These are phyloP conservation scores for Umbelopsis ramanniana DNA, from an alignment of 192 early-diverging fungal species.

Conservation along the genomic window DNA sequence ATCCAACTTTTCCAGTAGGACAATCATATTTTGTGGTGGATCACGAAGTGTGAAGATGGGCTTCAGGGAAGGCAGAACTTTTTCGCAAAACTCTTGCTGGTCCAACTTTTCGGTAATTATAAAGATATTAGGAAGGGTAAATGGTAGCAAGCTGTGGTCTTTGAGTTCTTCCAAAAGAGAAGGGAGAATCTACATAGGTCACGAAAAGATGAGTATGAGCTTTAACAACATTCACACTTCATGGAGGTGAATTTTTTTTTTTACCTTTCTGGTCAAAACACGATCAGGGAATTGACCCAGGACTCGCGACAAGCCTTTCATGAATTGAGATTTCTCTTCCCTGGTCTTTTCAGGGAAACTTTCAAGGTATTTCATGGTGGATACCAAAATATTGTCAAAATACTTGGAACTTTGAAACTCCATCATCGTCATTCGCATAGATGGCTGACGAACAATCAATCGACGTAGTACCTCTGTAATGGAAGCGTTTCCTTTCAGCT, in stretches of 20 bases:
- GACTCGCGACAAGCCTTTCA: constrained; percentile 74
- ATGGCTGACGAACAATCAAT: constrained; percentile 59
- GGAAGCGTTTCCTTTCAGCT: constrained; percentile 2
- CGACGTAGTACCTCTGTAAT: constrained; percentile 49
- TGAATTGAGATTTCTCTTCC: constrained; percentile 79
- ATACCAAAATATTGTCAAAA: constrained; percentile 82
- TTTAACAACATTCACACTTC: no score
- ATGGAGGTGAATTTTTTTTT: neutral
- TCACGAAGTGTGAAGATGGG: constrained; percentile 63
- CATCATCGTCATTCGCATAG: constrained; percentile 57
- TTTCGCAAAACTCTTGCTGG: constrained; percentile 62
- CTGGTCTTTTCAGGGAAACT: constrained; percentile 76
- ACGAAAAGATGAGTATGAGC: neutral
- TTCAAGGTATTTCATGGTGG: constrained; percentile 81
- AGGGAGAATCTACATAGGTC: constrained; percentile 60
- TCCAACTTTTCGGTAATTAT: constrained; percentile 64
- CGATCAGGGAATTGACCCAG: constrained; percentile 75
- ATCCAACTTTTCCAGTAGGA: constrained; percentile 67
- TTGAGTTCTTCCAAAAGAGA: constrained; percentile 73
- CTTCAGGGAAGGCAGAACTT: constrained; percentile 65
- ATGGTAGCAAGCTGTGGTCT: constrained; percentile 73
- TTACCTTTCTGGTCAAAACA: constrained; percentile 70
- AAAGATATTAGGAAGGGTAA: constrained; percentile 80
- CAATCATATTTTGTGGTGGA: constrained; percentile 69
- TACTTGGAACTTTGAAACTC: constrained; percentile 72